Base-by-base conservation (phyloP, 352 stramenopile genomes). In the Globisporangium iwayamae region DNA sequence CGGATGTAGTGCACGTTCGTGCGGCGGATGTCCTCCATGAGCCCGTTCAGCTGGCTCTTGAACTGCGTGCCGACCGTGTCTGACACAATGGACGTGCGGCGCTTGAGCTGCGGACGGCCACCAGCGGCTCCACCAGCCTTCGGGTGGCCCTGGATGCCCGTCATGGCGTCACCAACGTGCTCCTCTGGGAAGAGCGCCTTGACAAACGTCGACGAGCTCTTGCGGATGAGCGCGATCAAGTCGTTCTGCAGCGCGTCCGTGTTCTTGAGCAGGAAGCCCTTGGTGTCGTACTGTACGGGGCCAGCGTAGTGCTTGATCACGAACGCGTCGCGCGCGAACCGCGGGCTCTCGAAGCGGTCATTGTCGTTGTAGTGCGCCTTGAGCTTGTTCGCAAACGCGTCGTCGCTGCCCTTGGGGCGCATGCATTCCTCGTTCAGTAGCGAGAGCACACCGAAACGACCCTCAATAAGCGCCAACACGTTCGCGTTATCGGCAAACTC, bases 1-100 rank as follows among this genome's bases (percentile, higher is more conserved):
- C 97, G 88, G 67, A 99, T 97, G 79, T 99, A 99, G 72, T 99
- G 97, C 28, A 98, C 95, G 62, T 98, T 91, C 2, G 96, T 99
- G 43, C 83, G 86, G 56, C 97, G 91, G 63, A 99, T 93, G 64
- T 98, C 96, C 45, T 96, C 88, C 62, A 99, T 94, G 20, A 99
- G 77, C 9, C 87, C 80, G 39, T 93, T 90, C 6, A 99, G 78
- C 69, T 99, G 96, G 54, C 78, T 90, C 61, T 95, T 47, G 62
- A 99, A 99, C 58, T 97, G 75, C 16, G 87, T 95, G n/a, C 84
- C 41, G 85, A 95, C 7, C 57, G 86, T 92, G 53, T 93, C 84
- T 0, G 82, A 74, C 32, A 94, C 69, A 54, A 94, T 94, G 39
- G 85, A 94, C 66, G 84, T 94, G 55, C 87, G 88, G 34, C 83